A percentile compares a stretch with the other conserved stretches of the same genome.
Evolutionary conservation across 768 basidiomycete species (phyloP).

Genomic region (Gyrodon lividus): DNA sequence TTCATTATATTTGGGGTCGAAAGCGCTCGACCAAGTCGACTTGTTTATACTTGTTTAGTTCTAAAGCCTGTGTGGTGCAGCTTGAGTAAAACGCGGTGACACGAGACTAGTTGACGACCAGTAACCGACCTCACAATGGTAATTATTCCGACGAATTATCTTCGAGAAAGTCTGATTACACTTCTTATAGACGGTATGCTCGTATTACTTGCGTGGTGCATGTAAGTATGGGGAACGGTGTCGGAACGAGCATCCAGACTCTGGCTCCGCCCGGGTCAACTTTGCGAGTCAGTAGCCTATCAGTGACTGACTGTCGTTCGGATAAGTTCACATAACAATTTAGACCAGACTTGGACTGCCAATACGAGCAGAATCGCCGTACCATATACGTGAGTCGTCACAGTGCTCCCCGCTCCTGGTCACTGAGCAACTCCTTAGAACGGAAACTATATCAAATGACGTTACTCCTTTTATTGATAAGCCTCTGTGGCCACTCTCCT

Average conservation of each 20-base stretch:
- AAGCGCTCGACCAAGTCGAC: too few species aligned
- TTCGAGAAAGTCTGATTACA: not conserved
- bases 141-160: not conserved
- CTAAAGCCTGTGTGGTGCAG: too few species aligned
- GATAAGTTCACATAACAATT: conserved; percentile 8
- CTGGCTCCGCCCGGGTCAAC: conserved; percentile 29
- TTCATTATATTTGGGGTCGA: not conserved
- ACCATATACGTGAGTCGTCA: conserved; percentile 40
- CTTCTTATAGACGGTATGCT: conserved; percentile 50
- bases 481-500: conserved; percentile 77
- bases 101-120: not conserved
- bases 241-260: conserved; percentile 63
- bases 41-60: too few species aligned
- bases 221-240: conserved; percentile 69
- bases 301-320: conserved; percentile 4
- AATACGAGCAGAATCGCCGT: conserved; percentile 26
- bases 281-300: conserved; percentile 52
- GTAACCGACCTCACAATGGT: conserved; percentile 15
- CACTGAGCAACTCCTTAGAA: conserved; percentile 36
- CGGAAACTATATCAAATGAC: conserved; percentile 63
- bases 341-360: conserved; percentile 44
- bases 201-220: conserved; percentile 58
- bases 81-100: not conserved
- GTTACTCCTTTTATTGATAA: conserved; percentile 59
- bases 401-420: too few species aligned